Evolutionary conservation across 2,329 filamentous ascomycete species (phyloP), one percentile per base, ranked within the genome.

Genomic region (Ceratocystis harringtonii): DNA sequence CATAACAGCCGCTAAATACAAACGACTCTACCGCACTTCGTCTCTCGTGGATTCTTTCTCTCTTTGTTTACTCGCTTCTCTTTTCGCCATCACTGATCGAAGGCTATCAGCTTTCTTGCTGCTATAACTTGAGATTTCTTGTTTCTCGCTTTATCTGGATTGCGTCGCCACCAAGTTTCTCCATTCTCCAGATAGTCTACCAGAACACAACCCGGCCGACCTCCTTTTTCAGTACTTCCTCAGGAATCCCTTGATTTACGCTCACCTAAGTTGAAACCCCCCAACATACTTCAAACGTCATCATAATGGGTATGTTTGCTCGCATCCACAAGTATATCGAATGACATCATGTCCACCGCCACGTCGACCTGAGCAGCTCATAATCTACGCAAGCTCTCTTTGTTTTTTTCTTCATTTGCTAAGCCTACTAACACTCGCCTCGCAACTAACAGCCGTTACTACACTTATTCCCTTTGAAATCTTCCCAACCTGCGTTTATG

Each of bases 401-500:
- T 4, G 50, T 55, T 12, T 55, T 28, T 30, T 12, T 10, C 3
- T 28, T 10, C 52, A 57, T 57, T 6, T 57, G 28, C 15, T 30
- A n/a, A 32, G 28, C 28, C 55, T 36, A 58, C 55, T 58, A 32
- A 58, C 55, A 12, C 55, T 58, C 55, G 28, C 28, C 7, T 36
- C 28, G 15, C 32, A 32, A 30, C 19, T n/a, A 50, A 44, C 60
- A 50, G 64, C 65, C 28, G 36, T 71, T 50, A 83, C 80, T 12
- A 83, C 81, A 5, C 77, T 86, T 68, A 77, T 84, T 52, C 83
- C 83, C 61, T 82, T 85, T 70, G 69, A 71, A 60, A 74, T 78
- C 52, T 81, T 90, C 61, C 87, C 87, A 3, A 72, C 79, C 30
- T 90, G 87, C 71, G 86, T 83, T 8, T 73, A 77, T 25, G 68